Conservation (phyloP, 768 basidiomycete species). For the Rhizopogon salebrosus region DNA sequence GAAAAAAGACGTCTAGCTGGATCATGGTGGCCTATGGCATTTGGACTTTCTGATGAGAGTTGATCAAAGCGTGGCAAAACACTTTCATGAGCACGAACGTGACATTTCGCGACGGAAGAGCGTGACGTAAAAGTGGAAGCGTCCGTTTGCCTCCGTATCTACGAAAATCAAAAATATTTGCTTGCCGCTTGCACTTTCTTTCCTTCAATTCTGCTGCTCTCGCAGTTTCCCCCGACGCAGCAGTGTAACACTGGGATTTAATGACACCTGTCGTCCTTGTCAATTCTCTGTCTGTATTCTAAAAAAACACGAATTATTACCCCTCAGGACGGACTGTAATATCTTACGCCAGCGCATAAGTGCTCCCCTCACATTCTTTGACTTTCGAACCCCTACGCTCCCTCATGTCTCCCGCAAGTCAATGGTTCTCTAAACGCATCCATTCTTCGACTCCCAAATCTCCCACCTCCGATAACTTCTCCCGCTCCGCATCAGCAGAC, state of each 20-base stretch:
- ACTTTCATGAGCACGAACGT: neutral
- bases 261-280: slow-evolving; percentile 1
- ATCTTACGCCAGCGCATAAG: neutral
- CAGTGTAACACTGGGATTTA: neutral
- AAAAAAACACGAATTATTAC: neutral
- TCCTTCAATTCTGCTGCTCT: neutral
- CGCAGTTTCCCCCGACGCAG: neutral
- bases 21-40: too few relatives aligned
- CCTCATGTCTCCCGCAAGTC: slow-evolving; percentile 18
- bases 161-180: slow-evolving; percentile 5
- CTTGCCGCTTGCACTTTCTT: neutral
- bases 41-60: neutral
- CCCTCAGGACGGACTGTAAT: slow-evolving; percentile 4
- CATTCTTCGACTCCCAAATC: slow-evolving; percentile 6
- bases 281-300: neutral
- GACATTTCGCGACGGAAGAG: neutral
- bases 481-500: slow-evolving; percentile 23
- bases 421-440: slow-evolving; percentile 25
- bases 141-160: slow-evolving; percentile 3
- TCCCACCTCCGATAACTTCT: slow-evolving; percentile 23
- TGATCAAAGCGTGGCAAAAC: neutral
- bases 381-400: neutral
- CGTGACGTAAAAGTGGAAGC: slow-evolving; percentile 5
- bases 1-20: too few relatives aligned
- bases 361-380: neutral